These are phyloP conservation scores for Suillus hirtellus DNA, from an alignment of 768 basidiomycete genomes.

Conservation along the genomic window DNA sequence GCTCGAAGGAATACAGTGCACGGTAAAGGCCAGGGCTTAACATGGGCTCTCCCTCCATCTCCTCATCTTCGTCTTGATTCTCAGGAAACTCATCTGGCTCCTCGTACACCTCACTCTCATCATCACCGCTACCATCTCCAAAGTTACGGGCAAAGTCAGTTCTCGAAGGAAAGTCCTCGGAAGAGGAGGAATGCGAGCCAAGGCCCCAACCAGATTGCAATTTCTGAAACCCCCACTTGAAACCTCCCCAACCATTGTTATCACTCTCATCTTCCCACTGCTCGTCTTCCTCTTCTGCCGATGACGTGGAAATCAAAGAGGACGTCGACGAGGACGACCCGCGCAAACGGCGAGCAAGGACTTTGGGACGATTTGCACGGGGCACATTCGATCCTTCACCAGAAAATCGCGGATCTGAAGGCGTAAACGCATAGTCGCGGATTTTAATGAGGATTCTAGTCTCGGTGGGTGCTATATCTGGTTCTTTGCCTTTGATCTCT, in stretches of 20 bases:
- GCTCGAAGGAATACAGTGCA: conserved; percentile 76
- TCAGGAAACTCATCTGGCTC: conserved; percentile 33
- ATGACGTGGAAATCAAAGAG: conserved; percentile 22
- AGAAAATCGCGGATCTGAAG: conserved; percentile 43
- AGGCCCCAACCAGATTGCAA: conserved; percentile 39
- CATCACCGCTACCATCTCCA: conserved; percentile 30
- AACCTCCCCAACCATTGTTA: conserved; percentile 35
- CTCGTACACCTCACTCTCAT: conserved; percentile 27
- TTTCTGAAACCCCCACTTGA: conserved; percentile 45
- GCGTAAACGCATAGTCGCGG: conserved; percentile 50
- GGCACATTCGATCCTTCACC: conserved; percentile 45
- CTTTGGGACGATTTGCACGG: conserved; percentile 35
- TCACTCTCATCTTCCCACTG: conserved; percentile 31
- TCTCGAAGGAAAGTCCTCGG: conserved; percentile 34
- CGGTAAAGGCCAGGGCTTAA: conserved; percentile 73
- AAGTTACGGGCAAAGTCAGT: conserved; percentile 53
- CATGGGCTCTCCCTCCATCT: conserved; percentile 31
- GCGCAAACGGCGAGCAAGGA: conserved; percentile 32
- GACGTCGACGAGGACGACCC: conserved; percentile 27
- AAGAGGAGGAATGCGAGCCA: conserved; percentile 16
- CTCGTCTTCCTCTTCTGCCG: conserved; percentile 19
- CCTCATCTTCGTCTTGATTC: conserved; percentile 24
- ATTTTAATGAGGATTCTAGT: conserved; percentile 37
- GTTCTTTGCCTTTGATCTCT: conserved; percentile 13
- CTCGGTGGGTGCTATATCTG: neutral